These are phyloP conservation scores for Coemansia sp. DNA, from an alignment of 192 early-diverging fungal genomes.

Conservation along the genomic window DNA sequence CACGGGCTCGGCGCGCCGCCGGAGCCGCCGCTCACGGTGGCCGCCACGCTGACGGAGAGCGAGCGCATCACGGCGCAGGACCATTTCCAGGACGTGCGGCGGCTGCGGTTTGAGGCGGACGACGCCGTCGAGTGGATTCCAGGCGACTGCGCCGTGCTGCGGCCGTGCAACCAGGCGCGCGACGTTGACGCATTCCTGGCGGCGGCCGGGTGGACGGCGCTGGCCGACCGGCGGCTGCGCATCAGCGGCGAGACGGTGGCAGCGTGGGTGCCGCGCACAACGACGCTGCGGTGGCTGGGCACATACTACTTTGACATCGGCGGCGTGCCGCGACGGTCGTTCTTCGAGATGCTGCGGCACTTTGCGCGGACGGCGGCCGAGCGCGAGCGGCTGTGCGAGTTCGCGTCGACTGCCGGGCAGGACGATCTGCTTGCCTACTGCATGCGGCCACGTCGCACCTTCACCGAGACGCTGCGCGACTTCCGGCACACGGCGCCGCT, in stretches of 20 bases:
- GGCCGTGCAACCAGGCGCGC: constrained; percentile 69
- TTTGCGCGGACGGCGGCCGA: constrained; percentile 74
- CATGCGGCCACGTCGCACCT: constrained; percentile 75
- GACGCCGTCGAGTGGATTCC: constrained; percentile 47
- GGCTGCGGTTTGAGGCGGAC: constrained; percentile 63
- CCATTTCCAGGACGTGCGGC: constrained; percentile 95
- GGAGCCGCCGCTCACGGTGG: not conserved
- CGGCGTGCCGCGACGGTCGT: constrained; percentile 82
- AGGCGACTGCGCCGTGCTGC: constrained; percentile 79
- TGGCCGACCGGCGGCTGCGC: constrained; percentile 45
- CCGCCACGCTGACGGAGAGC: constrained; percentile 53
- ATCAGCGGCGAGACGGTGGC: constrained; percentile 9
- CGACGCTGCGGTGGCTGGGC: constrained; percentile 77
- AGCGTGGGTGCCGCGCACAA: constrained; percentile 9
- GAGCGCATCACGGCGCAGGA: constrained; percentile 69
- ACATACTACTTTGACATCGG: constrained; percentile 80
- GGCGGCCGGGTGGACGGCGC: constrained; percentile 56
- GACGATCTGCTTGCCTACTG: constrained; percentile 90
- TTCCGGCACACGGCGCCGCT: constrained; percentile 68
- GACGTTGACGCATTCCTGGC: constrained; percentile 72
- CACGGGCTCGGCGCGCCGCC: not conserved
- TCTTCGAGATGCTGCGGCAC: constrained; percentile 84
- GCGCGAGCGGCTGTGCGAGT: constrained; percentile 79
- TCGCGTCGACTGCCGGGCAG: constrained; percentile 73
- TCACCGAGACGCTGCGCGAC: constrained; percentile 82